Evolutionary conservation across 2,329 filamentous ascomycete genomes (phyloP), one percentile per base, ranked within the genome.

Genomic region (Coniella lustricola): DNA sequence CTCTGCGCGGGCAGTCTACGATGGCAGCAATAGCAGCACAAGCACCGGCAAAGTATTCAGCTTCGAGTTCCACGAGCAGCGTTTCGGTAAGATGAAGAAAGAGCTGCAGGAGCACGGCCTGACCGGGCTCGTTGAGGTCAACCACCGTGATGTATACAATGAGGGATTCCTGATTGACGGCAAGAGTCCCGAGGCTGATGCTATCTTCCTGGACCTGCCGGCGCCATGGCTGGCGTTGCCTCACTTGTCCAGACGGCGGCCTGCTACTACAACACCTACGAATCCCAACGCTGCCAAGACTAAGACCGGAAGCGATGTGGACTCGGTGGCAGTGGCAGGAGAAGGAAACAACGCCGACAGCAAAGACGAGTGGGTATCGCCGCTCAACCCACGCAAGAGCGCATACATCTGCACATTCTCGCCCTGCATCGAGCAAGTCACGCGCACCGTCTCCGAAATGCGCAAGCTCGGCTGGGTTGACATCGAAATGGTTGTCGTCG

Each of bases 371-470:
- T 82, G 76, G 70, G 62, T 75, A 14, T 83, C 79, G 0, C 75
- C 79, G 0, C 74, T 97, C 10, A 84, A 93, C 56, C 82, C 87
- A 0, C 74, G 76, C n/a, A 76, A 79, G 36, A 77, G 85, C 4
- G 80, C 84, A 1, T 77, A 93, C 61, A 77, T 98, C 47, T 98
- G 93, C 71, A 94, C 90, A 1, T 98, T 98, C 69, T 94, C 87
- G 1, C 93, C 93, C 0, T 98, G 93, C 66, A 94, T 98, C 56
- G 93, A 98, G 67, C 93, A 98, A 70, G 91, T 94, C 18, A 89
- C 86, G 46, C 81, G 83, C 48, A 97, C 93, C 0, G 83, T 95
- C 46, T 84, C 87, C 10, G 79, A 81, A 12, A 76, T 98, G 66
- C 84, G 91, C 46, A 78, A 82, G 33, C 71, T 90, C 7, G 89